Evolutionary conservation across 177 flowering plant genomes (phyloP), one percentile per base, ranked within the genome.

Genomic region (Vitis hybrid): DNA sequence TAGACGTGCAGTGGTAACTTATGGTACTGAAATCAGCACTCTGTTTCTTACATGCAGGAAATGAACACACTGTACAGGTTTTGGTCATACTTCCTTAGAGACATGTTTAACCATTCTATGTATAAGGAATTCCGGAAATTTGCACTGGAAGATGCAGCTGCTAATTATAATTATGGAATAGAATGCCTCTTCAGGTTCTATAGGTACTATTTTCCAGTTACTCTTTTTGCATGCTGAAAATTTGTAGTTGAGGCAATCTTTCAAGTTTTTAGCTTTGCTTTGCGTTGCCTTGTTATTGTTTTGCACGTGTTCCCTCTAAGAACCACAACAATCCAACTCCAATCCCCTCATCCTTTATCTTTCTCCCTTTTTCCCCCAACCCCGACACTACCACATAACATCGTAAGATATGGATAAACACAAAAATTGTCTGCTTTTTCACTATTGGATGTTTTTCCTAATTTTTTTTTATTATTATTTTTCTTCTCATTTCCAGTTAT

Each of bases 111-210:
- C 22, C 82, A 85, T 77, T 87, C 96, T 5, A 95, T 95, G 98
- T 95, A 95, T 68, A 74, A 89, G 63, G 98, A 91, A 49, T 95
- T 95, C 78, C 82, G 76, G 63, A 95, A 87, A 78, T 72, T 79
- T 50, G 97, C 99, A 20, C 75, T 86, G 52, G 99, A 95, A 79
- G 99, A 95, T 85, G 94, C 97, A 13, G 87, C 83, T 74, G 88
- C 93, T 70, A 84, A 81, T 76, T 95, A 95, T 77, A 76, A 93
- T 76, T 95, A 95, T 71, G 99, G 99, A 50, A 68, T 82, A 53
- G 98, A 95, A 74, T 95, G 99, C 80, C 94, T 95, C 73, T 95
- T 95, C 85, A 88, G 98, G 73, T 95, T 95, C 73, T 95, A 87
- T 66, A 95, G 99, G 99, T 94, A 86, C 20, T 65, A 58, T 2